Conservation (phyloP, 805 yeast genomes). For the Cephaloascus fragrans region DNA sequence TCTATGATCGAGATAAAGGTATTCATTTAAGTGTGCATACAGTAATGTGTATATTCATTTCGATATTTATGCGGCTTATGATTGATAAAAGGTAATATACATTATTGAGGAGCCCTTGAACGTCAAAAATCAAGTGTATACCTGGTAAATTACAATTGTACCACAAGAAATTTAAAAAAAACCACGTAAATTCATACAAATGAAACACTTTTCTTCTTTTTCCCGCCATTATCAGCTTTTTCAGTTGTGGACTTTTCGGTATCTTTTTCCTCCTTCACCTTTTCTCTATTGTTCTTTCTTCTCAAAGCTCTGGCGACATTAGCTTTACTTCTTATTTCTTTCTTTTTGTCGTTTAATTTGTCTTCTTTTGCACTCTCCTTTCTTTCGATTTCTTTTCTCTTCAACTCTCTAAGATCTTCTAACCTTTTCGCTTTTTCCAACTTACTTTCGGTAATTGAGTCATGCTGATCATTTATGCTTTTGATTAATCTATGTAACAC, state of each 20-base stretch:
- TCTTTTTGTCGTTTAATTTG: conserved; percentile 68
- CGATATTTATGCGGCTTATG: too few species aligned
- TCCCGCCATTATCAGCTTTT: conserved; percentile 7
- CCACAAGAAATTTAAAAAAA: too few species aligned
- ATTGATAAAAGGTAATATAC: too few species aligned
- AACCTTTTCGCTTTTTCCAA: conserved; percentile 82
- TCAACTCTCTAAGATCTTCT: conserved; percentile 82
- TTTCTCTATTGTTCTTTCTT: conserved; percentile 43
- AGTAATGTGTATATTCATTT: too few species aligned
- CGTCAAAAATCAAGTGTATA: too few species aligned
- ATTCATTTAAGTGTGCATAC: too few species aligned
- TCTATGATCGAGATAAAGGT: too few species aligned
- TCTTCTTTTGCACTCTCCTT: conserved; percentile 63
- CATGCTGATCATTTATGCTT: conserved; percentile 75
- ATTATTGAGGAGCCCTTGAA: too few species aligned
- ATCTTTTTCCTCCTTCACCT: conserved; percentile 11
- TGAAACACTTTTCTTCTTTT: conserved; percentile 26
- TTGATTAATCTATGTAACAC: conserved; percentile 62
- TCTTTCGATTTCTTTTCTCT: conserved; percentile 78
- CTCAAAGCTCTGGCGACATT: conserved; percentile 59
- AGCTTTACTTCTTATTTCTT: conserved; percentile 66
- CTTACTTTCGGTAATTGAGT: conserved; percentile 74
- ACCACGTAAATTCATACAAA: too few species aligned
- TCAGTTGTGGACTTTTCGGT: too few species aligned
- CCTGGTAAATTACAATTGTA: too few species aligned